A percentile compares a stretch with the other conserved stretches of the same genome.
Evolutionary conservation across 1,139 yeast species (phyloP).

Genomic region (Kodamaea suecica): DNA sequence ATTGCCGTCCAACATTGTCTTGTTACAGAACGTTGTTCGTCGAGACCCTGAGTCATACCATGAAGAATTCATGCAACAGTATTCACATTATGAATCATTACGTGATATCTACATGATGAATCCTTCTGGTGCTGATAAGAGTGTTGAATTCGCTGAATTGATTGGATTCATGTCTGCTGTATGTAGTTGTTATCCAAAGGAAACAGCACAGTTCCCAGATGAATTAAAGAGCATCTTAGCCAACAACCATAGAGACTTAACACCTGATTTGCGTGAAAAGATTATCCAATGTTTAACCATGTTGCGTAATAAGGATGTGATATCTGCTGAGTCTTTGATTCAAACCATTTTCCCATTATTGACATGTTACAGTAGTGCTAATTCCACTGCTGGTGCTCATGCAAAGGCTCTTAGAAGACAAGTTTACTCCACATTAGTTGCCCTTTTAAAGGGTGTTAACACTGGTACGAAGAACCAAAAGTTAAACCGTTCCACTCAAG

Average conservation of each 20-base stretch:
- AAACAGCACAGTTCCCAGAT: conserved; percentile 77
- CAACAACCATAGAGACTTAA: conserved; percentile 74
- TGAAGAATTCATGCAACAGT: conserved; percentile 91
- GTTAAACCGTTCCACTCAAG: conserved; percentile 85
- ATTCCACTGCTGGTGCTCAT: conserved; percentile 60
- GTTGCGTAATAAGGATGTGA: conserved; percentile 84
- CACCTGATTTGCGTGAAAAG: conserved; percentile 87
- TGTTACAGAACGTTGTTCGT: conserved; percentile 86
- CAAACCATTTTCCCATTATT: conserved; percentile 87
- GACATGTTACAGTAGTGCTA: conserved; percentile 42
- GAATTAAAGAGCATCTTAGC: conserved; percentile 68
- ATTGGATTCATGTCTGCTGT: conserved; percentile 92
- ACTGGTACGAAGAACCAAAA: conserved; percentile 84
- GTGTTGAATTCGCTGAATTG: conserved; percentile 73
- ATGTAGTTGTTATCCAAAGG: conserved; percentile 83
- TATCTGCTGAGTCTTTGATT: conserved; percentile 74
- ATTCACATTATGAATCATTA: conserved; percentile 85
- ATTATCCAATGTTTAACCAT: conserved; percentile 84
- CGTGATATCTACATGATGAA: conserved; percentile 79
- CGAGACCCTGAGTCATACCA: conserved; percentile 91
- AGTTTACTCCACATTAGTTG: conserved; percentile 72
- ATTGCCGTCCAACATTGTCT: conserved; percentile 85
- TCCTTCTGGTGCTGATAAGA: conserved; percentile 60
- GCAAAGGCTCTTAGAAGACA: conserved; percentile 82
- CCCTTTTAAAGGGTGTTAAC: conserved; percentile 77